phyloP scores from a whole-genome alignment of 2,329 filamentous ascomycete species.

The Pseudocercospora crystallina region DNA sequence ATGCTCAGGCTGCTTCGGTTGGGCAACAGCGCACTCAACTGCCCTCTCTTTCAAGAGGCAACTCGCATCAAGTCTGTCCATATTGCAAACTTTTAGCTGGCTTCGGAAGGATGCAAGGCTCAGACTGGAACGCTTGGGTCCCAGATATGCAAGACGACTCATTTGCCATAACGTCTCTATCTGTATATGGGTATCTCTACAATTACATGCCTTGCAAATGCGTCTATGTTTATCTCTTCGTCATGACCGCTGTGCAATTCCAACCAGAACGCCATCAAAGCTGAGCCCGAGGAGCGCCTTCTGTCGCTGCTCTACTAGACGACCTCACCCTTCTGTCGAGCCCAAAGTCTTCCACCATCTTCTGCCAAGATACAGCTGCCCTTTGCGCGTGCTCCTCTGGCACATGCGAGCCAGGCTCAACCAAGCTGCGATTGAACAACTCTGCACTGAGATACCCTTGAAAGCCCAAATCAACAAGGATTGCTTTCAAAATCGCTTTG shows the following conservation, averaged over 20 bases:
- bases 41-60: too few species aligned
- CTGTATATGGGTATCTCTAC: conserved; percentile 11
- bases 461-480: conserved; percentile 65
- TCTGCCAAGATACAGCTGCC: conserved; percentile 54
- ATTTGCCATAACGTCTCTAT: too few species aligned
- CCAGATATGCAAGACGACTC: too few species aligned
- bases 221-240: conserved; percentile 3
- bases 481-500: conserved; percentile 58
- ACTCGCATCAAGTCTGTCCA: too few species aligned
- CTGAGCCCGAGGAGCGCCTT: conserved; percentile 21
- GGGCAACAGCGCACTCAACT: too few species aligned
- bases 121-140: too few species aligned
- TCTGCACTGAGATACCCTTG: conserved; percentile 71
- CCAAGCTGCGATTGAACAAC: conserved; percentile 64
- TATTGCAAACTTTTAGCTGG: too few species aligned
- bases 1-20: too few species aligned
- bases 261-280: conserved; percentile 9
- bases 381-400: conserved; percentile 58
- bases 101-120: too few species aligned
- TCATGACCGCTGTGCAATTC: background rate
- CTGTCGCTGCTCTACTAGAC: conserved; percentile 1
- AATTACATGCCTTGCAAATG: background rate
- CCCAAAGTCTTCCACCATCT: conserved; percentile 42
- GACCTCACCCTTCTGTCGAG: conserved; percentile 7
- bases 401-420: conserved; percentile 51